These are phyloP conservation scores for Lolium rigidum DNA, from an alignment of 176 grass and related monocot species.

Conservation along the genomic window DNA sequence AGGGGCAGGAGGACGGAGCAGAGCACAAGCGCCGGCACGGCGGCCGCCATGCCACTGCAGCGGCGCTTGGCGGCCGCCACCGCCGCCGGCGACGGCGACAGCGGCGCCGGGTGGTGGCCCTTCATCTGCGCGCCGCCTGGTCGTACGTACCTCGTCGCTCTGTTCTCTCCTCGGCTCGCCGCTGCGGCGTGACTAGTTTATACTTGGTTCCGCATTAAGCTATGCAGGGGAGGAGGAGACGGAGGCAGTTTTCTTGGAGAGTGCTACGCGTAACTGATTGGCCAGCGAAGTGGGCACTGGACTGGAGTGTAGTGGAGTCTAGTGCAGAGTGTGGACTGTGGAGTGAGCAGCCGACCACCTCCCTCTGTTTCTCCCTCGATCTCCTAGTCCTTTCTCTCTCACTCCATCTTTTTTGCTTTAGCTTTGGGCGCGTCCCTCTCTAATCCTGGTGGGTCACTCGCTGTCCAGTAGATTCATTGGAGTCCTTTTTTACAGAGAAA, in stretches of 20 bases:
- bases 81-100: conserved; percentile 9
- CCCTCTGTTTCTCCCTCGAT: background rate
- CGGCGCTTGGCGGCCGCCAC: conserved; percentile 80
- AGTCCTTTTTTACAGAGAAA: background rate
- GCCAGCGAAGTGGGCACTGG: background rate
- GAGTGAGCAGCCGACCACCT: conserved; percentile 1
- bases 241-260: conserved; percentile 24
- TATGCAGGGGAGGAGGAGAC: background rate
- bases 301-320: background rate
- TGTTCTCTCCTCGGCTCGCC: background rate
- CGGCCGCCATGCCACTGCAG: conserved; percentile 54
- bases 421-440: conserved; percentile 11
- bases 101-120: conserved; percentile 48
- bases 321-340: background rate
- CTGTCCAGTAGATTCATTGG: background rate
- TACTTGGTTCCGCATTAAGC: background rate
- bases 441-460: background rate
- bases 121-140: conserved; percentile 54
- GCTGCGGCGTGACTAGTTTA: conserved; percentile 6
- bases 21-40: conserved; percentile 70
- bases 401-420: conserved; percentile 12
- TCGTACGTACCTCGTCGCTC: background rate
- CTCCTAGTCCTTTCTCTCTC: background rate
- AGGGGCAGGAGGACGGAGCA: conserved; percentile 77
- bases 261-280: conserved; percentile 14